Evolutionary conservation across 306 rosid species (phyloP).

Genomic region (Pueraria montana): DNA sequence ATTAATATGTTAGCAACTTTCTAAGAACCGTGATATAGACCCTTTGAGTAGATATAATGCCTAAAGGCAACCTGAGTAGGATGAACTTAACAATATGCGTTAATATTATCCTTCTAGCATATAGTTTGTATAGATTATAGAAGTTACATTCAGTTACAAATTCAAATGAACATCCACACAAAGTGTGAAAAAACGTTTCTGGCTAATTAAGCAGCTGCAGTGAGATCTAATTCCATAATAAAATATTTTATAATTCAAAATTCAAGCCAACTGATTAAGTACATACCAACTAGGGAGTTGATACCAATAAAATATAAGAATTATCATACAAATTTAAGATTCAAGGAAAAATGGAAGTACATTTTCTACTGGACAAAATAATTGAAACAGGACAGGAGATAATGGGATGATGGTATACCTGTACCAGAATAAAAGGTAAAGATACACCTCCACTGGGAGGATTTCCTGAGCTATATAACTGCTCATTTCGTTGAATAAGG

Average conservation of each 20-base stretch:
- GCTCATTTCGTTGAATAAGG: constrained; percentile 90
- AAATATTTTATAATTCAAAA: not conserved
- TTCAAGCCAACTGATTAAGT: constrained; percentile 27
- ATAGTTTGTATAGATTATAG: constrained; percentile 12
- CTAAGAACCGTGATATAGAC: not conserved
- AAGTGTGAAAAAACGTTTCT: not conserved
- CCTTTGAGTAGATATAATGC: constrained; percentile 26
- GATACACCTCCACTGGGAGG: constrained; percentile 96
- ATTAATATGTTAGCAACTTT: not conserved
- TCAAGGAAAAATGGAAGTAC: constrained; percentile 28
- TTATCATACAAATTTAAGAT: constrained; percentile 17
- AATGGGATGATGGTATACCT: constrained; percentile 64
- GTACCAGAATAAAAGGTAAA: constrained; percentile 95
- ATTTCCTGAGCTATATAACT: constrained; percentile 83
- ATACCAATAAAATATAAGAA: constrained; percentile 8
- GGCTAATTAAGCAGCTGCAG: not conserved
- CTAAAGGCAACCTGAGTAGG: constrained; percentile 17
- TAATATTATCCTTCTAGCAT: constrained; percentile 16
- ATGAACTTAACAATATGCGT: constrained; percentile 8
- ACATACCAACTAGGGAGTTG: not conserved
- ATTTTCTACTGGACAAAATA: constrained; percentile 12
- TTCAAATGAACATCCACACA: not conserved
- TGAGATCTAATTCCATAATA: not conserved
- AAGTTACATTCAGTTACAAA: not conserved
- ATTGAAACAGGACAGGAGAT: constrained; percentile 21